Conservation (phyloP, 164 flowering plant species). For the Vitis rotundifolia region DNA sequence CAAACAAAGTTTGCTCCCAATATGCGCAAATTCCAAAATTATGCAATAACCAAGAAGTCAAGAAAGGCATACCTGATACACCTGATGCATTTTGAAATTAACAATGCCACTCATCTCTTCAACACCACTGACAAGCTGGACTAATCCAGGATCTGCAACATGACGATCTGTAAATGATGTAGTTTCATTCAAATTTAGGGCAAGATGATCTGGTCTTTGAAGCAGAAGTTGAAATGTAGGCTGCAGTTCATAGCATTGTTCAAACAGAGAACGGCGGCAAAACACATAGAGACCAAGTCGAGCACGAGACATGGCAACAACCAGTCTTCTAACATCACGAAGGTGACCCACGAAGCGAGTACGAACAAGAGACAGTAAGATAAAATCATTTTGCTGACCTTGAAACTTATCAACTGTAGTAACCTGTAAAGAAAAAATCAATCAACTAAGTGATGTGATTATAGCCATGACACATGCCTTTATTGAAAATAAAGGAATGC, state of each 20-base stretch:
- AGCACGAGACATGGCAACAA: conserved; percentile 99
- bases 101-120: conserved; percentile 77
- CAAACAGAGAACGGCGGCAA: conserved; percentile 86
- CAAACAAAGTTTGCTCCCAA: too few relatives aligned
- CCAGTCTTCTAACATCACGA: conserved; percentile 96
- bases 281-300: conserved; percentile 90
- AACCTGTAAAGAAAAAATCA: conserved; percentile 45
- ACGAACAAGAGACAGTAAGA: conserved; percentile 89
- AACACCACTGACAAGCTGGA: conserved; percentile 52
- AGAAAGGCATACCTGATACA: conserved; percentile 56
- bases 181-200: conserved; percentile 62
- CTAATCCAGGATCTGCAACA: conserved; percentile 66
- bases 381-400: conserved; percentile 97
- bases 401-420: conserved; percentile 98
- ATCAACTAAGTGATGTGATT: background rate
- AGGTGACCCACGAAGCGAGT: conserved; percentile 96
- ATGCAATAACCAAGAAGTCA: background rate
- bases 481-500: background rate
- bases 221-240: conserved; percentile 86
- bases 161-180: conserved; percentile 58
- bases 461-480: too few relatives aligned
- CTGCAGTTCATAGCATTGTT: conserved; percentile 95
- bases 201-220: conserved; percentile 86
- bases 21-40: too few relatives aligned
- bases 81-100: conserved; percentile 41